These are phyloP conservation scores for Paramecium pentaurelia DNA, from an alignment of 73 alveolate species.

Conservation along the genomic window DNA sequence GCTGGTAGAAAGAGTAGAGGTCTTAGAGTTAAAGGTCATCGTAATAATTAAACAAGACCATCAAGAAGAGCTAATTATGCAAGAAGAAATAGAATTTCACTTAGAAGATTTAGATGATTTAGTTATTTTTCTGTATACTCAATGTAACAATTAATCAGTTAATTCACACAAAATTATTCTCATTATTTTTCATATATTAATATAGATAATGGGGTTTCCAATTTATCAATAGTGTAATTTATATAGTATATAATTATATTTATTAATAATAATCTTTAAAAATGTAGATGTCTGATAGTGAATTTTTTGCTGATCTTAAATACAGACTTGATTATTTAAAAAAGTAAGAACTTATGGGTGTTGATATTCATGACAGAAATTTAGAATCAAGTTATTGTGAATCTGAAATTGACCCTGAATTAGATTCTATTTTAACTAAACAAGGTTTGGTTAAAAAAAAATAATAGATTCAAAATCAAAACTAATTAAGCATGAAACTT, in stretches of 20 bases:
- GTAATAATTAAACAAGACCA: slow-evolving; percentile 91
- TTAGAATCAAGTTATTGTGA: slow-evolving; percentile 25
- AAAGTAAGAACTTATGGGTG: slow-evolving; percentile 21
- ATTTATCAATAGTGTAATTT: neutral
- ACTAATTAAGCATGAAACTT: neutral
- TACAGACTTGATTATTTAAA: slow-evolving; percentile 9
- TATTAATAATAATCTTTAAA: neutral
- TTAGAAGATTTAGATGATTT: slow-evolving; percentile 94
- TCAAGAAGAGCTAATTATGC: slow-evolving; percentile 88
- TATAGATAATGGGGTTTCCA: neutral
- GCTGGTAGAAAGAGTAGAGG: slow-evolving; percentile 99
- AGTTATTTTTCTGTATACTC: neutral
- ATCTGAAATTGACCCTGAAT: slow-evolving; percentile 34
- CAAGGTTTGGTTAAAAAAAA: slow-evolving; percentile 34
- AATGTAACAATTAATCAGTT: neutral
- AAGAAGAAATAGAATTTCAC: slow-evolving; percentile 91
- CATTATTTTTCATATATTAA: neutral
- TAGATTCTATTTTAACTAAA: neutral
- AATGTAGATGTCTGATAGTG: slow-evolving; percentile 33
- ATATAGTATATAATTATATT: neutral
- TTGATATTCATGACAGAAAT: slow-evolving; percentile 30
- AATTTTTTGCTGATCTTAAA: slow-evolving; percentile 34
- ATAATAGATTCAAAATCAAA: neutral
- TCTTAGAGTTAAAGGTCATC: slow-evolving; percentile 93
- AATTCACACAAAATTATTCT: neutral